phyloP scores from a whole-genome alignment of 345 rosid species.

The Citropsis articulata region DNA sequence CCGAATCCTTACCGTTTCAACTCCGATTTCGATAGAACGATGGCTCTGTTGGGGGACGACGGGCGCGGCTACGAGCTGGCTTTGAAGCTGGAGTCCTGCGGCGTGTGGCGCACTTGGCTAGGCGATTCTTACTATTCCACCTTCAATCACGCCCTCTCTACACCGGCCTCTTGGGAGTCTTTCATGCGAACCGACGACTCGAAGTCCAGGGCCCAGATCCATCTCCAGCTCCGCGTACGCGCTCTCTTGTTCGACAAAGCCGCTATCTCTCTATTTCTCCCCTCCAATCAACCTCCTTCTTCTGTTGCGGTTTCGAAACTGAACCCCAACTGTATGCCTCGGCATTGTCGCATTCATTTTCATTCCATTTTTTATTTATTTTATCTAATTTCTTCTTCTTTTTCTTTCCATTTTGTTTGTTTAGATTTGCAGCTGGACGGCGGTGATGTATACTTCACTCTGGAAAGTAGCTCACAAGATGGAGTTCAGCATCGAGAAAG shows the following conservation, averaged over 20 bases:
- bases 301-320: slow-evolving; percentile 62
- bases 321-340: slow-evolving; percentile 56
- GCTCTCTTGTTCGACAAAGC: slow-evolving; percentile 94
- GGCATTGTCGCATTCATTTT: not conserved
- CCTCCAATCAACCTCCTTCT: slow-evolving; percentile 28
- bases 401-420: not conserved
- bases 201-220: slow-evolving; percentile 77
- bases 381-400: not conserved
- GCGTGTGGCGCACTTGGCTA: slow-evolving; percentile 87
- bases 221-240: slow-evolving; percentile 83
- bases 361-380: not conserved
- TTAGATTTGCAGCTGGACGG: slow-evolving; percentile 86
- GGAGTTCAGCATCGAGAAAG: slow-evolving; percentile 48
- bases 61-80: slow-evolving; percentile 87
- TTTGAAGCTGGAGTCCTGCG: slow-evolving; percentile 58
- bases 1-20: not conserved
- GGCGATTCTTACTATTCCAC: slow-evolving; percentile 62
- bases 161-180: slow-evolving; percentile 74
- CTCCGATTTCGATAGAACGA: slow-evolving; percentile 10
- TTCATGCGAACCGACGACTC: slow-evolving; percentile 74
- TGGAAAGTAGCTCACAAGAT: slow-evolving; percentile 51
- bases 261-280: slow-evolving; percentile 59
- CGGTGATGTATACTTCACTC: slow-evolving; percentile 74
- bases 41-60: slow-evolving; percentile 92
- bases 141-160: slow-evolving; percentile 55